These are phyloP conservation scores for Cadophora sp. DNA, from an alignment of 2,329 filamentous ascomycete genomes.

Conservation along the genomic window DNA sequence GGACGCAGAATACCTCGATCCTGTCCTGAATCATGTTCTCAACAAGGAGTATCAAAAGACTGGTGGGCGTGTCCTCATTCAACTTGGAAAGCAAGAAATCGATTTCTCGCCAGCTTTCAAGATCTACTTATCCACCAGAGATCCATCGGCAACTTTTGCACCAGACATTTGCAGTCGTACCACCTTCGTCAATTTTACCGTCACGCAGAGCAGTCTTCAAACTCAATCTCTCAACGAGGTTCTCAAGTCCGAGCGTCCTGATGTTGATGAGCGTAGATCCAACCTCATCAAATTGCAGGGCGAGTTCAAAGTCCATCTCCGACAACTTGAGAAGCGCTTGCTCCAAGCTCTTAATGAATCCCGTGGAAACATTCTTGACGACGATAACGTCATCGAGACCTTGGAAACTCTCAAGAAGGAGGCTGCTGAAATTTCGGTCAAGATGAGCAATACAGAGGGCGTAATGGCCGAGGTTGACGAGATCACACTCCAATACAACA, in stretches of 20 bases:
- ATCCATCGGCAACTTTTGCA: slow-evolving; percentile 93
- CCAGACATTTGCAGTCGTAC: slow-evolving; percentile 98
- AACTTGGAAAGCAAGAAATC: slow-evolving; percentile 98
- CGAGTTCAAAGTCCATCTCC: slow-evolving; percentile 98
- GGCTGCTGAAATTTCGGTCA: slow-evolving; percentile 91
- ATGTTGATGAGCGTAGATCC: slow-evolving; percentile 93
- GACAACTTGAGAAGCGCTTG: slow-evolving; percentile 91
- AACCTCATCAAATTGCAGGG: slow-evolving; percentile 99
- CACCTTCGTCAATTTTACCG: slow-evolving; percentile 99
- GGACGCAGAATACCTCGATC: slow-evolving; percentile 95
- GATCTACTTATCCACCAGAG: slow-evolving; percentile 91
- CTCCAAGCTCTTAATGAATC: slow-evolving; percentile 97
- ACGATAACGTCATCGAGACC: slow-evolving; percentile 97
- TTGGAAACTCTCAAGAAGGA: slow-evolving; percentile 98
- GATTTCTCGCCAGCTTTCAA: slow-evolving; percentile 98
- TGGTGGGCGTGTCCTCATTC: slow-evolving; percentile 95
- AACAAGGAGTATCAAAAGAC: slow-evolving; percentile 99
- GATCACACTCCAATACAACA: slow-evolving; percentile 92
- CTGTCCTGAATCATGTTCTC: slow-evolving; percentile 96
- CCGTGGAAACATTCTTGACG: slow-evolving; percentile 95
- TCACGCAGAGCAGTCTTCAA: slow-evolving; percentile 97
- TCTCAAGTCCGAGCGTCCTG: slow-evolving; percentile 94
- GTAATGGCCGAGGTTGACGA: slow-evolving; percentile 98
- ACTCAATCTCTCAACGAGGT: slow-evolving; percentile 98
- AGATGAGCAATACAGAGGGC: slow-evolving; percentile 96